These are phyloP conservation scores for Mercurialis annua DNA, from an alignment of 345 rosid species.

Conservation along the genomic window DNA sequence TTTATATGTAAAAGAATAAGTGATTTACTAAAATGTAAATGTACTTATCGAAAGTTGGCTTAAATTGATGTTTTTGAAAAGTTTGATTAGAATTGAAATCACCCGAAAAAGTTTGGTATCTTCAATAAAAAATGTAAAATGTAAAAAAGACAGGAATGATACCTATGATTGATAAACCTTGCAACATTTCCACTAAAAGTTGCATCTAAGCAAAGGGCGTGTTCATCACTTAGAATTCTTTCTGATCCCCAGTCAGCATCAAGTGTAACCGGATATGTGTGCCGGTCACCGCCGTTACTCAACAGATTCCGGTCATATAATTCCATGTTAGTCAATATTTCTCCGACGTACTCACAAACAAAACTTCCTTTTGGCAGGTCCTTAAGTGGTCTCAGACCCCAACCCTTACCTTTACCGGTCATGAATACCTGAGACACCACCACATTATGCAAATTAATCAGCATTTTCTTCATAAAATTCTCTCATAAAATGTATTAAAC, in stretches of 20 bases:
- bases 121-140: too few species aligned
- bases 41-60: too few species aligned
- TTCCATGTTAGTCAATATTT: constrained; percentile 70
- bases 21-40: too few species aligned
- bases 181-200: constrained; percentile 73
- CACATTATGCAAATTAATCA: background rate
- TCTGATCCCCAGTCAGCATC: constrained; percentile 88
- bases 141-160: background rate
- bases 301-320: constrained; percentile 43
- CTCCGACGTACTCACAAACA: constrained; percentile 84
- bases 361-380: constrained; percentile 76
- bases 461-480: too few species aligned
- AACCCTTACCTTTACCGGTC: constrained; percentile 67
- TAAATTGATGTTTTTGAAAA: too few species aligned
- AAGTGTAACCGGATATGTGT: constrained; percentile 53
- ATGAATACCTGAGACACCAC: constrained; percentile 53
- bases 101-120: too few species aligned
- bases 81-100: too few species aligned
- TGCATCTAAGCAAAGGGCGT: constrained; percentile 86
- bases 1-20: too few species aligned
- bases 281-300: constrained; percentile 33
- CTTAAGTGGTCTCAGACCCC: constrained; percentile 76
- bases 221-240: constrained; percentile 44
- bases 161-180: constrained; percentile 93
- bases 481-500: too few species aligned